These are phyloP conservation scores for Boletus rubroflammeus DNA, from an alignment of 768 basidiomycete species.

Conservation along the genomic window DNA sequence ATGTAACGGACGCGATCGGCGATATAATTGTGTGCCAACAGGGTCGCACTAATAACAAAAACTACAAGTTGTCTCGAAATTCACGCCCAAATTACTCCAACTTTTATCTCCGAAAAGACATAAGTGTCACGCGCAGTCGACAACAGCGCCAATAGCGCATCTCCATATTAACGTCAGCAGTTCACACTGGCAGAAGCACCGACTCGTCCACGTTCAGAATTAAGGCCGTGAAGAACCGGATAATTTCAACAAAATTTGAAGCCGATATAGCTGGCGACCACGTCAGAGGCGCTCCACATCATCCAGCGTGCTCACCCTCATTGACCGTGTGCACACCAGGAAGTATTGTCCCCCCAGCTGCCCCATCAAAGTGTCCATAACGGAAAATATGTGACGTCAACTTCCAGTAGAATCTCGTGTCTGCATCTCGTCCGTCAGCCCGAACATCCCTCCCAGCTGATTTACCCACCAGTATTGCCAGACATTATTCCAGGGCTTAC, in stretches of 20 bases:
- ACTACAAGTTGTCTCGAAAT: no score
- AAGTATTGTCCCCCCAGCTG: conserved; percentile 29
- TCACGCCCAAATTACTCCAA: background rate
- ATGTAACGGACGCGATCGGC: no score
- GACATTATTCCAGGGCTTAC: conserved; percentile 55
- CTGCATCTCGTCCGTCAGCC: conserved; percentile 19
- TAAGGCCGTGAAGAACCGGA: conserved; percentile 61
- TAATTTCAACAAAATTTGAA: conserved; percentile 56
- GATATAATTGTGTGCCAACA: no score
- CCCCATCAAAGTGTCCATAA: conserved; percentile 42
- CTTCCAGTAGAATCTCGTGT: conserved; percentile 47
- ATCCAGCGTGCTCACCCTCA: conserved; percentile 47
- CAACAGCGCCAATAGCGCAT: background rate
- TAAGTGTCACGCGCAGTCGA: background rate
- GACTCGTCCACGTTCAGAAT: conserved; percentile 69
- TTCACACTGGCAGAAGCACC: background rate
- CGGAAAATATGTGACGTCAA: conserved; percentile 62
- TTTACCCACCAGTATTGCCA: conserved; percentile 45
- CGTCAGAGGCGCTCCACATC: background rate
- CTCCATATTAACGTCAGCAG: background rate
- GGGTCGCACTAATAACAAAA: no score
- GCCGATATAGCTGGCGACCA: conserved; percentile 37
- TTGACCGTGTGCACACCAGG: conserved; percentile 65
- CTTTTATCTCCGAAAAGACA: background rate
- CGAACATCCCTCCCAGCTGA: background rate